phyloP scores from a whole-genome alignment of 108 stramenopile genomes.

The Seminavis robusta region DNA sequence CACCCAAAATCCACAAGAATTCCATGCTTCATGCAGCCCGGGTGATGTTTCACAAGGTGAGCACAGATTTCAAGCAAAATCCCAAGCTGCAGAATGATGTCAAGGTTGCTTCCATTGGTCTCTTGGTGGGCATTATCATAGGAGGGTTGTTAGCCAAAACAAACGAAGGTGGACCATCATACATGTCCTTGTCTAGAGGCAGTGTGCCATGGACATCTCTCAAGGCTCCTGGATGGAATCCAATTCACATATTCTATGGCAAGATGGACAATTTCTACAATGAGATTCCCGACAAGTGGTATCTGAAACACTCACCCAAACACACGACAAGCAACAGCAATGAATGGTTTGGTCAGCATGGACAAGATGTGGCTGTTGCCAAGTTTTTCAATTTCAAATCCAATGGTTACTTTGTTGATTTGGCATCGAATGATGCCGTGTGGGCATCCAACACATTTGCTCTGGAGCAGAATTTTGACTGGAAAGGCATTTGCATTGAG shows the following conservation, averaged over 20 bases:
- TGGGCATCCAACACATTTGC: constrained; percentile 32
- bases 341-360: constrained; percentile 2
- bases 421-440: constrained; percentile 55
- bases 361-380: constrained; percentile 33
- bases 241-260: constrained; percentile 45
- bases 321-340: background rate
- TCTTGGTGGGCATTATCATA: no score
- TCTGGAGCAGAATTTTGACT: constrained; percentile 32
- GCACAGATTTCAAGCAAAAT: no score
- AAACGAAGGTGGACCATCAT: no score
- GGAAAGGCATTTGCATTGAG: constrained; percentile 55
- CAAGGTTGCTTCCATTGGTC: no score
- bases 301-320: no score
- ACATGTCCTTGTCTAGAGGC: no score
- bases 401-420: constrained; percentile 51
- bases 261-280: constrained; percentile 35
- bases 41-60: no score
- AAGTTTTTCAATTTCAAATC: constrained; percentile 18
- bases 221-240: constrained; percentile 49
- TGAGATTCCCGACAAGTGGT: constrained; percentile 50
- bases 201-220: no score
- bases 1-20: no score
- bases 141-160: no score
- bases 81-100: no score
- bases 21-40: no score